Base-by-base conservation (phyloP, 257 asterid genomes). In the Plantago ovata region DNA sequence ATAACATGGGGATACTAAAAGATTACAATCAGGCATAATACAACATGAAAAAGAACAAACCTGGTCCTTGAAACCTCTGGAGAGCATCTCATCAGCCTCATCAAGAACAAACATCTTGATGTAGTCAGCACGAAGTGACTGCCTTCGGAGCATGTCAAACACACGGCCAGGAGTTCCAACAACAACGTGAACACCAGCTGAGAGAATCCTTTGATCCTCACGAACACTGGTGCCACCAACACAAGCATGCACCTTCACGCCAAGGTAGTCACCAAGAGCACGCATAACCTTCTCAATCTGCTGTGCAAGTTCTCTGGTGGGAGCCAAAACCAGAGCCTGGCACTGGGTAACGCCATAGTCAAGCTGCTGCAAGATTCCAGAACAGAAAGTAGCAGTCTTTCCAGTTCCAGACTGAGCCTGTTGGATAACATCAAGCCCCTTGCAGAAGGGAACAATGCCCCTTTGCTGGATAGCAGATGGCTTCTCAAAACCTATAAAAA, bases 131-230 rank as follows among this genome's bases (percentile, higher is more conserved):
- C 79, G 85, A 15, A 87, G 87, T 9, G 93, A 77, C 53, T 81
- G 85, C 36, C 96, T 79, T 1, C 93, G 72, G 40, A 85, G 13
- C 90, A 85, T 82, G 76, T 87, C 96, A 61, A 87, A 87, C 33
- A 85, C 96, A 55, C 96, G 93, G 8, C 93, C 96, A 40, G 96
- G 96, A 46, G 95, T 87, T 16, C 96, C 96, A 60, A 87, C 96
- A 22, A 87, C 93, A 6, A 81, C 95, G 38, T 87, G 96, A 19
- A 87, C 96, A 9, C 95, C 96, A 60, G 84, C 82, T 8, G 79
- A 60, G 14, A 85, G 93, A 58, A 85, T 87, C 7, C 90, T 62
- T 47, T 85, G 96, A 69, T 87, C 96, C 82, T 82, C 93, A 62
- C 96, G 84, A 38, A 87, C 93, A 67, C 89, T 84, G 71, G 96